Base-by-base conservation (phyloP, 2,329 filamentous ascomycete genomes). In the Diaporthe destruens region DNA sequence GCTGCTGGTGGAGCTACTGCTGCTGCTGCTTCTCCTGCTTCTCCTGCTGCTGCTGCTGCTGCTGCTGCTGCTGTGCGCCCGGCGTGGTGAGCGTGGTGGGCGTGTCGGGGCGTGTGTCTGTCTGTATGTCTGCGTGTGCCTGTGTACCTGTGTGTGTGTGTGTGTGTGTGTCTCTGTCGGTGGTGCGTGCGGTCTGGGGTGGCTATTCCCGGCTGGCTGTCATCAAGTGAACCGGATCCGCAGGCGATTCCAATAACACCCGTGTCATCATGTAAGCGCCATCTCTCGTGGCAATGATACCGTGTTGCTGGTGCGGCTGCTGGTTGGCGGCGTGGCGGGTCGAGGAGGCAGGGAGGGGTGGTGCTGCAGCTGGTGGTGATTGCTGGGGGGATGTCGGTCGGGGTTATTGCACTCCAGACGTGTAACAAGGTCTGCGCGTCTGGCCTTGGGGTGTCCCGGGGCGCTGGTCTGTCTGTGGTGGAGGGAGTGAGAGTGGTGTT, bases 201-300 rank as follows among this genome's bases (percentile, higher is more conserved):
- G 57, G 32, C 29, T 66, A 29, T 34, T 66, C 47, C 44, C 44
- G 47, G 44, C 61, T 66, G 61, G 47, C 32, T 53, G 61, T 66
- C 61, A 66, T 66, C 61, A 53, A 66, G 12, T 66, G 61, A 66
- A 66, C 61, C 61, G 68, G 55, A 54, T 70, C 55, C 49, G 68
- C 68, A 44, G 44, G 23, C 53, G 55, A 29, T 61, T 53, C 47
- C 68, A 57, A 61, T 51, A 36, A 61, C 23, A 44, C 55, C 55
- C 18, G 49, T n/a, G 68, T 57, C 68, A 70, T 70, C 68, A 70
- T 70, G 55, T 61, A 61, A 70, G 68, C 68, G 68, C 68, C 68
- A 70, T 70, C 56, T 53, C 61, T 66, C 61, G 61, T 66, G 61
- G 47, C 47, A 66, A 66, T 53, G 47, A 39, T 39, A 29, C 61